Evolutionary conservation across 1,139 yeast genomes (phyloP), one percentile per base, ranked within the genome.

Genomic region (Suhomyces coccinellae): DNA sequence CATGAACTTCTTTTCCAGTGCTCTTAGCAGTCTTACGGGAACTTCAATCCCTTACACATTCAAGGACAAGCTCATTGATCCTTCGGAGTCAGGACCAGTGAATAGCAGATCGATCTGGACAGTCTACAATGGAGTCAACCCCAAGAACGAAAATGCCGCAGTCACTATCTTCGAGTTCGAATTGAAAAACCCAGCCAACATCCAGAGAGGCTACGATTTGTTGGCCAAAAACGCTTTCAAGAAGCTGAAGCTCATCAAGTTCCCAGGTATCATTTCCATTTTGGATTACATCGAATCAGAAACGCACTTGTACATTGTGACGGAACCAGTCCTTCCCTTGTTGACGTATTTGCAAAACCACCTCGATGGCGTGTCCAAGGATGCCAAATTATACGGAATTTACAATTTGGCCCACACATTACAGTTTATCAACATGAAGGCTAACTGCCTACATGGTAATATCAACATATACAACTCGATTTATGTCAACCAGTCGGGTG

Each of bases 261-360:
- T 87, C 26, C 99, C 99, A 0, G 95, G 96, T 0, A 76, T 90
- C 16, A 70, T 90, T 42, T 71, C 76, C 35, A 78, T 83, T 13
- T 55, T 87, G 11, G 97, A 91, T 52, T 80, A 86, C 29, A 74
- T 83, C 43, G 95, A 86, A 59, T 75, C 77, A 34, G 88, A 84
- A 39, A 68, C 74, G 17, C 66, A 64, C 38, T 66, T 87, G n/a
- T 84, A 85, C 54, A 74, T 91, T 24, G 75, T 90, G 9, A 86
- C 96, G 1, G 99, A 93, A 62, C 76, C 80, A 12, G 89, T 86
- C 1, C 57, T 59, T n/a, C 95, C 96, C 0, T 69, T 89, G 44
- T 57, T 65, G 28, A 59, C 63, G 14, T 67, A 71, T 44, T 59
- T 71, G 42, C 55, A 52, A 6, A 54, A 55, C 27, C 45, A 42